Conservation (phyloP, 2,329 filamentous ascomycete genomes). For the Ophiostoma quercus region DNA sequence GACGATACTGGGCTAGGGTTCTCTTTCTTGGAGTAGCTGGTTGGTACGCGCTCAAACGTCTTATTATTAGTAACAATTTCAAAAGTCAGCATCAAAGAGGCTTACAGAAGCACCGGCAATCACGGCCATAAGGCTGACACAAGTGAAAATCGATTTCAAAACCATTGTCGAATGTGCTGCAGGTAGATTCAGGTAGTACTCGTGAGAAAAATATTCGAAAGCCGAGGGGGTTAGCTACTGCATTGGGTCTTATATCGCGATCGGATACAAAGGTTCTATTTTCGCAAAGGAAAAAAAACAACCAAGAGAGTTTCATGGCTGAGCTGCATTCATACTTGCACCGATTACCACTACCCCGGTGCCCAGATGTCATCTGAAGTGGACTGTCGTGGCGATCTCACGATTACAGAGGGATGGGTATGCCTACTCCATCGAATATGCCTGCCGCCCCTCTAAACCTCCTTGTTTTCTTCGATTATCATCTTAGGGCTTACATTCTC, state of each 20-base stretch:
- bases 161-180: not conserved
- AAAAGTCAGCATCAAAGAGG: not conserved
- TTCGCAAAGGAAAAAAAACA: not conserved
- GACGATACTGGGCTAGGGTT: not conserved
- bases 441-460: not conserved
- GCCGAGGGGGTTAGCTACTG: too few relatives aligned
- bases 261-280: not conserved
- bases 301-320: not conserved
- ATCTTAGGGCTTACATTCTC: not conserved
- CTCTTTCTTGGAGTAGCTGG: not conserved
- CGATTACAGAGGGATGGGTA: not conserved
- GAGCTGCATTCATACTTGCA: not conserved
- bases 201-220: too few relatives aligned
- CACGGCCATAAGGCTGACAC: not conserved
- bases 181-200: too few relatives aligned
- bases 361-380: not conserved
- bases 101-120: not conserved
- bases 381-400: slow-evolving; percentile 13
- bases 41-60: not conserved
- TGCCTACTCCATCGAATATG: slow-evolving; percentile 4
- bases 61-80: not conserved
- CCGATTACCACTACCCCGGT: not conserved
- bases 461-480: not conserved
- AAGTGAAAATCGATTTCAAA: not conserved
- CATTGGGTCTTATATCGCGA: not conserved